phyloP scores from a whole-genome alignment of 805 yeast species.

The Candida peoriensis region DNA sequence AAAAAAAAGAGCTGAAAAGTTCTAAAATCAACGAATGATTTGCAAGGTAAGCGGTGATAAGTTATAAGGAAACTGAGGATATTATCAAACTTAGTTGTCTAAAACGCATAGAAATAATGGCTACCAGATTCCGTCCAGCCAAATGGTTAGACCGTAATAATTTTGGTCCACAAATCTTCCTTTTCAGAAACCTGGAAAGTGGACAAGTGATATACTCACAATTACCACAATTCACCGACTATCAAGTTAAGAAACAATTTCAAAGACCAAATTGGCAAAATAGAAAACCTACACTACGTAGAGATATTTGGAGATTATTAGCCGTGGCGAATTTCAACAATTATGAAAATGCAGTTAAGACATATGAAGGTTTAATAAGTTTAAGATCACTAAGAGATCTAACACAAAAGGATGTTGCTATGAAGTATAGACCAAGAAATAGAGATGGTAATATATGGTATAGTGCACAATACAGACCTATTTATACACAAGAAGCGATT shows the following conservation, averaged over 20 bases:
- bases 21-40: too few relatives aligned
- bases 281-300: constrained; percentile 70
- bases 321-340: constrained; percentile 67
- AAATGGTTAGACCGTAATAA: constrained; percentile 54
- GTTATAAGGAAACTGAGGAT: too few relatives aligned
- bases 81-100: too few relatives aligned
- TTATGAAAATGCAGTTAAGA: constrained; percentile 62
- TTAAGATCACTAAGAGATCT: constrained; percentile 72
- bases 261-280: constrained; percentile 87
- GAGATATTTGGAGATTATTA: constrained; percentile 88
- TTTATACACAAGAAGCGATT: constrained; percentile 85
- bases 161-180: constrained; percentile 76
- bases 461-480: constrained; percentile 84
- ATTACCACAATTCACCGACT: constrained; percentile 54
- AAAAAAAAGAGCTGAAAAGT: too few relatives aligned
- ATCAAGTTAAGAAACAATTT: constrained; percentile 51
- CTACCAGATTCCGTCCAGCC: constrained; percentile 45
- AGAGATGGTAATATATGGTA: constrained; percentile 80
- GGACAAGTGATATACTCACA: constrained; percentile 92
- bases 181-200: constrained; percentile 79
- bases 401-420: constrained; percentile 52
- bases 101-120: too few relatives aligned
- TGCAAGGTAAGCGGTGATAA: too few relatives aligned
- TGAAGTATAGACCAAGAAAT: constrained; percentile 64
- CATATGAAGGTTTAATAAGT: constrained; percentile 69